Percentiles rank a stretch among this genome's conserved stretches.
phyloP scores from a whole-genome alignment of 192 early-diverging fungal genomes.

The Coemansia umbellata region DNA sequence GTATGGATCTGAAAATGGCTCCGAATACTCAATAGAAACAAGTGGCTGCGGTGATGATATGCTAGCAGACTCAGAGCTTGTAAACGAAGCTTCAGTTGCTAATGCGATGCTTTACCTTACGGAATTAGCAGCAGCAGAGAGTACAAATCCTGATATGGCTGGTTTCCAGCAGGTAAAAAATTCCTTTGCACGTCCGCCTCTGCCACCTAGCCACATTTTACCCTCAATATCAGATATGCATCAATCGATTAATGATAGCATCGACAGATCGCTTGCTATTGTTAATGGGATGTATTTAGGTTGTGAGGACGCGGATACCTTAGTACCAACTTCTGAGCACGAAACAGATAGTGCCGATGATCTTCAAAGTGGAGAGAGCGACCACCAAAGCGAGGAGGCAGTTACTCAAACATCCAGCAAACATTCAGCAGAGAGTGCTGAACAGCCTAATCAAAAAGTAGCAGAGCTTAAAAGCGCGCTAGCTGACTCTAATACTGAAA shows the following conservation, averaged over 20 bases:
- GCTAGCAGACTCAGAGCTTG: too few species aligned
- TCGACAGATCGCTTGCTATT: slow-evolving; percentile 18
- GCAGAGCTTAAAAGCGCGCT: not conserved
- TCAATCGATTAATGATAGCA: slow-evolving; percentile 8
- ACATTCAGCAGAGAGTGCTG: not conserved
- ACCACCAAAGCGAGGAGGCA: not conserved
- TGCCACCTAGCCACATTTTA: not conserved
- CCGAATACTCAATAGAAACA: too few species aligned
- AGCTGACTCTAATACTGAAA: not conserved
- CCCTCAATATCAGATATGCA: slow-evolving; percentile 16
- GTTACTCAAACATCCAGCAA: not conserved
- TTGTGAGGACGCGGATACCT: not conserved
- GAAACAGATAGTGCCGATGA: not conserved
- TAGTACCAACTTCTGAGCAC: not conserved
- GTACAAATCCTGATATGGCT: not conserved
- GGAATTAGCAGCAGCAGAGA: not conserved
- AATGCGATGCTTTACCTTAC: slow-evolving; percentile 3
- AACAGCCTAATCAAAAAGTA: not conserved
- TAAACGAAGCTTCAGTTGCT: too few species aligned
- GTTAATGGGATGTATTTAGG: slow-evolving; percentile 12
- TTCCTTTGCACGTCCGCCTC: slow-evolving; percentile 2
- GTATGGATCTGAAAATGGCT: not conserved
- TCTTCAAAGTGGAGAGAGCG: not conserved
- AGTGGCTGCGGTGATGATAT: too few species aligned
- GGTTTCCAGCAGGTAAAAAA: not conserved